phyloP scores from a whole-genome alignment of 176 grass and related monocot species.

The Oryza longistaminata region DNA sequence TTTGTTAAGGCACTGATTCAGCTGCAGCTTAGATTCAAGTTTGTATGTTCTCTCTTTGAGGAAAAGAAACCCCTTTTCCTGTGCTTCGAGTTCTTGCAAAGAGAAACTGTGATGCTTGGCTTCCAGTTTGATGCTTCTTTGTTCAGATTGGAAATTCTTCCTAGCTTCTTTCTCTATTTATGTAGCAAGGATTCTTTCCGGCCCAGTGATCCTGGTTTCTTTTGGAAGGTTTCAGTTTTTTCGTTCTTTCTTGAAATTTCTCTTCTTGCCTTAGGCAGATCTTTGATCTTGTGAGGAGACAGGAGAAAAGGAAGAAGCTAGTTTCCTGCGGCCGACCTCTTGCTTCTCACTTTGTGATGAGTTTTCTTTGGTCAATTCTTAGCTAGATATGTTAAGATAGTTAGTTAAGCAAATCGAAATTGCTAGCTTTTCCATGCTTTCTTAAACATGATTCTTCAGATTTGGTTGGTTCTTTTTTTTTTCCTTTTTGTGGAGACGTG shows the following conservation, averaged over 20 bases:
- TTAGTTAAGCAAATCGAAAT: neutral
- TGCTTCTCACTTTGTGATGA: neutral
- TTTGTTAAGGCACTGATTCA: slow-evolving; percentile 14
- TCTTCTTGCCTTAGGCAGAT: slow-evolving; percentile 23
- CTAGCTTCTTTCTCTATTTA: slow-evolving; percentile 20
- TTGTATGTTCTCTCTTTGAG: slow-evolving; percentile 44
- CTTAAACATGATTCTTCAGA: neutral
- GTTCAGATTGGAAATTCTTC: neutral
- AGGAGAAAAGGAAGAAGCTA: neutral
- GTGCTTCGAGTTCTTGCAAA: slow-evolving; percentile 41
- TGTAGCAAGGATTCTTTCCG: slow-evolving; percentile 18
- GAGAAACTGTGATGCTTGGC: neutral
- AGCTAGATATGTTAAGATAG: neutral
- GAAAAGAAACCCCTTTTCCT: slow-evolving; percentile 19
- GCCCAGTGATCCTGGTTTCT: neutral
- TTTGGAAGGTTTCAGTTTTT: slow-evolving; percentile 28
- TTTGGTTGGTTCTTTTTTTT: slow-evolving; percentile 4
- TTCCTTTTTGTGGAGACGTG: neutral
- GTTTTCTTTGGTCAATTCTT: neutral
- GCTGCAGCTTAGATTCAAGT: neutral
- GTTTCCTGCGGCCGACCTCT: neutral
- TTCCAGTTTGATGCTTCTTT: slow-evolving; percentile 28
- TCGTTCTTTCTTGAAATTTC: slow-evolving; percentile 22
- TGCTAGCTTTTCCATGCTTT: neutral
- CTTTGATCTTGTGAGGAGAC: slow-evolving; percentile 29